Percentiles rank a stretch among this genome's conserved stretches.
Evolutionary conservation across 1,284 basidiomycete species (phyloP).

Genomic region (Apiotrichum domesticum): DNA sequence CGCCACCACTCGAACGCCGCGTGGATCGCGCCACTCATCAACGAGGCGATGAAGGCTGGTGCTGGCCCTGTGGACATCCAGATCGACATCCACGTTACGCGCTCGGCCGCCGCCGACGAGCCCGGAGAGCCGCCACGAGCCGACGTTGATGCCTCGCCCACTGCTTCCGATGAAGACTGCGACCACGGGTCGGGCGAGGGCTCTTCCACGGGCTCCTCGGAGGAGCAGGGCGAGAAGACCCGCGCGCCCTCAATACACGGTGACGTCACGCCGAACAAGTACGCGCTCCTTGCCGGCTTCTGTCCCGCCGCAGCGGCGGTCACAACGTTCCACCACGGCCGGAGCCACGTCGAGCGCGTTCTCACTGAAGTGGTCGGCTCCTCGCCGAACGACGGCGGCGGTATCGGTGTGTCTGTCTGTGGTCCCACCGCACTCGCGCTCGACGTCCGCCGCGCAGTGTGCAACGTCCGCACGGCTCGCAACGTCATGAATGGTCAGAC

Average conservation of each 20-base stretch:
- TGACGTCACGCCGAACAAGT: background rate
- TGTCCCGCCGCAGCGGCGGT: background rate
- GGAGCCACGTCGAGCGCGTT: background rate
- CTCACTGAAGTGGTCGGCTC: background rate
- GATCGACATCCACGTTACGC: slow-evolving; percentile 21
- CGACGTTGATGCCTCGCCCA: background rate
- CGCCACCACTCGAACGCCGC: slow-evolving; percentile 2
- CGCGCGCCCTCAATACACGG: background rate
- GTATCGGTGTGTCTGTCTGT: slow-evolving; percentile 22
- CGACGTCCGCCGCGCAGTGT: slow-evolving; percentile 20
- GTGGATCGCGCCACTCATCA: slow-evolving; percentile 18
- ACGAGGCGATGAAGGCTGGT: slow-evolving; percentile 8
- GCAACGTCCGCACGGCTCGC: slow-evolving; percentile 14
- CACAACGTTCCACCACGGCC: slow-evolving; percentile 8
- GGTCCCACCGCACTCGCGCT: slow-evolving; percentile 22
- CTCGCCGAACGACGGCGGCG: slow-evolving; percentile 4
- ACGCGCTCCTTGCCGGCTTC: slow-evolving; percentile 5
- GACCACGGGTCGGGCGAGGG: too few species aligned
- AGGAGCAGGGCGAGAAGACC: background rate
- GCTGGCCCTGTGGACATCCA: slow-evolving; percentile 6
- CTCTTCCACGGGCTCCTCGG: too few species aligned
- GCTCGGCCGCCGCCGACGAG: slow-evolving; percentile 7
- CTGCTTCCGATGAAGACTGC: too few species aligned
- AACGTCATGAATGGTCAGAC: slow-evolving; percentile 24
- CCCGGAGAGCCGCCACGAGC: background rate